Conservation (phyloP, 441 rosid genomes). For the Macaranga tanarius region DNA sequence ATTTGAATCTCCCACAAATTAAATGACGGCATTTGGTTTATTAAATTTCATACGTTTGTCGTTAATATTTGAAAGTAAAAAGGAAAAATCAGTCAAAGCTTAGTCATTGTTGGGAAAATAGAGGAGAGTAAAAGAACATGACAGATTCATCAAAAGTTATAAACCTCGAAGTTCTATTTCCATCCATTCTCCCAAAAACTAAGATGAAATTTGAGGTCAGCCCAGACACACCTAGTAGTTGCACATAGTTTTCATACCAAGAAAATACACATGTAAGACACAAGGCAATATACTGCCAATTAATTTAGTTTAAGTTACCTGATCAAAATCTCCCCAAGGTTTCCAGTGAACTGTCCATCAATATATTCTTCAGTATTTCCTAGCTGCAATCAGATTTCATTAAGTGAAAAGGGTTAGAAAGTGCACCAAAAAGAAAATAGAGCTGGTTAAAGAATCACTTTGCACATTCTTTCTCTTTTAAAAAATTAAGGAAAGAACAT, state of each 20-base stretch:
- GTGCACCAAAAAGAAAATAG: background rate
- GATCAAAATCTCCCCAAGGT: constrained; percentile 82
- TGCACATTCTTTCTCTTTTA: too few species aligned
- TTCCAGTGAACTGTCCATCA: constrained; percentile 82
- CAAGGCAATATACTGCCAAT: background rate
- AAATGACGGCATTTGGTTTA: too few species aligned
- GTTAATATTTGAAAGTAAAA: too few species aligned
- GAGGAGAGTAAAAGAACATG: background rate
- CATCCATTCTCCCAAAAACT: background rate
- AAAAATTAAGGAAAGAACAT: background rate
- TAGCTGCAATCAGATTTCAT: constrained; percentile 44
- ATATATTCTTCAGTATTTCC: constrained; percentile 87
- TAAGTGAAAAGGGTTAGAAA: background rate
- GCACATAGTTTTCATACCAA: background rate
- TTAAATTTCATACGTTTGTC: too few species aligned
- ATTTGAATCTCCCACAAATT: too few species aligned
- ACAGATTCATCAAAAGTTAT: background rate
- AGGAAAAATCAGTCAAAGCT: too few species aligned
- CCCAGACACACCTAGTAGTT: background rate
- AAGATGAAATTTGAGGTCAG: background rate
- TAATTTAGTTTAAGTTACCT: constrained; percentile 41
- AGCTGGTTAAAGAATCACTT: too few species aligned
- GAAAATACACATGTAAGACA: background rate
- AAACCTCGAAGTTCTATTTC: background rate
- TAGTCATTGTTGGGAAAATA: background rate